Percentiles rank a stretch among this genome's conserved stretches.
Conservation (phyloP, 805 yeast species). For the Ogataea allantospora region DNA sequence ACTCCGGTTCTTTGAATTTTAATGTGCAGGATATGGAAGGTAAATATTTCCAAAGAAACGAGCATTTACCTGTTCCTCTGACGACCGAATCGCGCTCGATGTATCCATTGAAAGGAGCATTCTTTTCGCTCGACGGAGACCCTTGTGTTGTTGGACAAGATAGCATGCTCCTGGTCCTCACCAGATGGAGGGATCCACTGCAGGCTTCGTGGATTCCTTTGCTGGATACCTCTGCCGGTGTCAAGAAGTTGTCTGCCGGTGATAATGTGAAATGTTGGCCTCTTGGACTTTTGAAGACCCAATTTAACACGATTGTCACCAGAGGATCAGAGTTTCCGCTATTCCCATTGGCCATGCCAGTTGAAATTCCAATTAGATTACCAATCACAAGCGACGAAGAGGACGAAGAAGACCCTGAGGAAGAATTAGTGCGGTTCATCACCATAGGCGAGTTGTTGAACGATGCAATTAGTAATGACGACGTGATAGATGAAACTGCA, state of each 20-base stretch:
- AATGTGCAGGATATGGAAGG: conserved; percentile 38
- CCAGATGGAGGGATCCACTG: conserved; percentile 72
- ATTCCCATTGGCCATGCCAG: conserved; percentile 81
- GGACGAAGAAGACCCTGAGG: conserved; percentile 55
- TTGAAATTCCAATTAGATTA: conserved; percentile 67
- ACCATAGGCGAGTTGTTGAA: conserved; percentile 60
- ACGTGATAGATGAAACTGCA: conserved; percentile 35
- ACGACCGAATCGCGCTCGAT: conserved; percentile 7
- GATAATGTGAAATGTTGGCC: conserved; percentile 82
- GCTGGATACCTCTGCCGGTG: conserved; percentile 55
- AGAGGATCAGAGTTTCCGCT: conserved; percentile 74
- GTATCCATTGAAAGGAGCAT: conserved; percentile 57
- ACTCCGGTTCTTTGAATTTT: conserved; percentile 33
- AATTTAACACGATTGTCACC: conserved; percentile 69
- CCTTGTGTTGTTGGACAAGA: conserved; percentile 85
- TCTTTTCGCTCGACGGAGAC: conserved; percentile 85
- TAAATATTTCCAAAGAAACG: conserved; percentile 41
- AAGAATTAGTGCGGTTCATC: conserved; percentile 57
- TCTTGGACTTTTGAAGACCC: conserved; percentile 68
- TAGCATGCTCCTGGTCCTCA: conserved; percentile 65
- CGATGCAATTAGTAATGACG: conserved; percentile 49
- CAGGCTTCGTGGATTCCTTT: conserved; percentile 90
- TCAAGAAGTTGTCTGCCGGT: conserved; percentile 52
- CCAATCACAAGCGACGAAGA: conserved; percentile 49
- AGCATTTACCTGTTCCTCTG: conserved; percentile 41